A percentile compares a stretch with the other conserved stretches of the same genome.
Evolutionary conservation across 2,329 filamentous ascomycete species (phyloP).

Genomic region (Cordyceps cateniannulata): DNA sequence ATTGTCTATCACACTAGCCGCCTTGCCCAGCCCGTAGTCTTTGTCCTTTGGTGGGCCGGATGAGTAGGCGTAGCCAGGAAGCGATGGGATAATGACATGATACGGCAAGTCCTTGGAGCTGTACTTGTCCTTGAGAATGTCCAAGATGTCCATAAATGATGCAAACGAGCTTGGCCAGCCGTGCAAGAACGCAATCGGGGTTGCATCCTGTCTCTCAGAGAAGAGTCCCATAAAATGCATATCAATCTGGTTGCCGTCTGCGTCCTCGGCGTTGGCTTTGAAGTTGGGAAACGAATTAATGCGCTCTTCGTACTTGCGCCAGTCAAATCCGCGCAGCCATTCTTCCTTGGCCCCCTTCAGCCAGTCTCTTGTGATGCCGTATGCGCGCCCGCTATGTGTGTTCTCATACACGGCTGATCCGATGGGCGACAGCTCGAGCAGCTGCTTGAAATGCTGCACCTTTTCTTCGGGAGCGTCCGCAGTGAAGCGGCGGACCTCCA

Average conservation of each 20-base stretch:
- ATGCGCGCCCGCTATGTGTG: constrained; percentile 31
- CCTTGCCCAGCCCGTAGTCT: constrained; percentile 26
- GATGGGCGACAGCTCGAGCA: constrained; percentile 41
- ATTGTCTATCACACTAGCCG: constrained; percentile 39
- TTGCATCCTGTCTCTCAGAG: constrained; percentile 41
- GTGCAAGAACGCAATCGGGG: constrained; percentile 46
- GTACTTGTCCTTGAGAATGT: constrained; percentile 40
- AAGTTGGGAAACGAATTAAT: constrained; percentile 46
- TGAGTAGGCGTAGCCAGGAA: constrained; percentile 49
- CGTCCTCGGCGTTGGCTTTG: constrained; percentile 32
- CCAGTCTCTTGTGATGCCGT: constrained; percentile 41
- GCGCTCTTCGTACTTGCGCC: constrained; percentile 29
- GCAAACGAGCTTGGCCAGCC: constrained; percentile 49
- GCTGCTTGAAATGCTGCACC: constrained; percentile 37
- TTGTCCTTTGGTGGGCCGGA: constrained; percentile 37
- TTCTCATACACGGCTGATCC: constrained; percentile 44
- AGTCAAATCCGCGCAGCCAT: constrained; percentile 41
- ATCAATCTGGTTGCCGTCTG: constrained; percentile 26
- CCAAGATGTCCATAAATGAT: constrained; percentile 48
- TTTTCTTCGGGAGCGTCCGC: constrained; percentile 35
- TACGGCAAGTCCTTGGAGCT: constrained; percentile 44
- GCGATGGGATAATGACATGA: constrained; percentile 48
- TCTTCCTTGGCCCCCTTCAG: constrained; percentile 31
- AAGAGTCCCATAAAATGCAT: constrained; percentile 52
- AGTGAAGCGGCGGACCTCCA: constrained; percentile 28